Evolutionary conservation across 768 basidiomycete species (phyloP).

Genomic region (Pisolithus albus): DNA sequence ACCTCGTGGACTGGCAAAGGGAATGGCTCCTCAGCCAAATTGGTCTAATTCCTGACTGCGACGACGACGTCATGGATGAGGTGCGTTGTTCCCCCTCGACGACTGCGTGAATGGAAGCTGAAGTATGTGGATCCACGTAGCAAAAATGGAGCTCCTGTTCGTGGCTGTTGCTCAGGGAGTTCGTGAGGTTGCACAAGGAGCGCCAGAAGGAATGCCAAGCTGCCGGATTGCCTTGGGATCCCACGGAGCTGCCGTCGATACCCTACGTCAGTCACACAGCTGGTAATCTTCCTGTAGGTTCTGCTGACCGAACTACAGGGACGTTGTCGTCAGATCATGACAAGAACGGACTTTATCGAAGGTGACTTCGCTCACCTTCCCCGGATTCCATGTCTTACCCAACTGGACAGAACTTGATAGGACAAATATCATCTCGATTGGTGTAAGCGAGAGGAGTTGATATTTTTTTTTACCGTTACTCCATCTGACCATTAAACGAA

Average conservation of each 20-base stretch:
- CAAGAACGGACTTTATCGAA: conserved; percentile 75
- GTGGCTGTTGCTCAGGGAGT: conserved; percentile 70
- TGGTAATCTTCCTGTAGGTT: background rate
- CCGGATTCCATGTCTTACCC: background rate
- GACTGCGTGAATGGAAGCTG: background rate
- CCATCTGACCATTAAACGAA: background rate
- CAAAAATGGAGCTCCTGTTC: conserved; percentile 82
- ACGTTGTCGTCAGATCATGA: conserved; percentile 76
- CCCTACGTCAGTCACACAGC: conserved; percentile 41
- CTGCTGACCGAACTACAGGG: conserved; percentile 35
- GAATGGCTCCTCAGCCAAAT: conserved; percentile 76
- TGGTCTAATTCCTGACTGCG: conserved; percentile 71
- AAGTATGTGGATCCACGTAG: conserved; percentile 23
- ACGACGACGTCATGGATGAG: conserved; percentile 89
- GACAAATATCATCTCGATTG: conserved; percentile 70
- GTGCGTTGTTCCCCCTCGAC: conserved; percentile 32
- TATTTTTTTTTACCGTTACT: background rate
- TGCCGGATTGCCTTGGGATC: conserved; percentile 30
- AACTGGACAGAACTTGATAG: conserved; percentile 50
- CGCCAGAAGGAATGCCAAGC: conserved; percentile 39
- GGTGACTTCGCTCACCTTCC: conserved; percentile 33
- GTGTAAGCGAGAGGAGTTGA: conserved; percentile 38
- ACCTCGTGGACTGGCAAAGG: conserved; percentile 66
- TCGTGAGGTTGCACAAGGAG: conserved; percentile 54
- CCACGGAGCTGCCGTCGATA: conserved; percentile 54